Evolutionary conservation across 2,329 filamentous ascomycete genomes (phyloP).

Genomic region (Xylaria sp.): DNA sequence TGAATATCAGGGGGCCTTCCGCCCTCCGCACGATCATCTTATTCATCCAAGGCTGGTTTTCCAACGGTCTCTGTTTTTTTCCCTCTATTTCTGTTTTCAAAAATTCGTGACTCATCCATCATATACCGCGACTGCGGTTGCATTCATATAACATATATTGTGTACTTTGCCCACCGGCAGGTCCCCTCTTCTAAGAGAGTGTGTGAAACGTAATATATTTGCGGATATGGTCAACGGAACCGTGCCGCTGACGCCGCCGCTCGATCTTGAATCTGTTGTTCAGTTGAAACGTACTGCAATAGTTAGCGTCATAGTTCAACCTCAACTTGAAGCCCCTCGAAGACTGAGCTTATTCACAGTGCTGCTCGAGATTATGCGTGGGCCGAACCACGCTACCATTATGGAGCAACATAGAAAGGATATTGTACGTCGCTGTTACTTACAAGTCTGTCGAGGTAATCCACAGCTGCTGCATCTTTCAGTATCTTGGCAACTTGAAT

Average conservation of each 20-base stretch:
- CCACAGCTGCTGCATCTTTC: constrained; percentile 85
- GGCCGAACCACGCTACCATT: neutral
- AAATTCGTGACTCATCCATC: constrained; percentile 46
- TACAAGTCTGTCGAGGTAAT: constrained; percentile 76
- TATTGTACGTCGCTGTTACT: constrained; percentile 7
- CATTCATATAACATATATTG: constrained; percentile 40
- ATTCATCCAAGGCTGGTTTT: constrained; percentile 23
- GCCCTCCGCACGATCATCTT: constrained; percentile 15
- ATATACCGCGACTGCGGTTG: constrained; percentile 38
- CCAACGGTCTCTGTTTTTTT: constrained; percentile 25
- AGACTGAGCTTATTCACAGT: neutral
- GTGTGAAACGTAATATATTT: constrained; percentile 39
- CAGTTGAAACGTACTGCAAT: constrained; percentile 75
- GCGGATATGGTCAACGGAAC: constrained; percentile 50
- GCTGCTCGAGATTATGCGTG: neutral
- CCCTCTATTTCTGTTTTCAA: neutral
- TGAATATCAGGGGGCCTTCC: constrained; percentile 26
- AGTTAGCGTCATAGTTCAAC: constrained; percentile 20
- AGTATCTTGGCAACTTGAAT: constrained; percentile 89
- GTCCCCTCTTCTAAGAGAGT: constrained; percentile 26
- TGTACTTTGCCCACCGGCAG: constrained; percentile 32
- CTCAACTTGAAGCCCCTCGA: neutral
- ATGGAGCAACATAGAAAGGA: neutral
- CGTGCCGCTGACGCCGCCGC: constrained; percentile 55
- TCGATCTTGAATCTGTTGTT: constrained; percentile 79